Percentiles rank a stretch among this genome's conserved stretches.
These are phyloP conservation scores for Apiosordaria backusii DNA, from an alignment of 495 filamentous ascomycete genomes.

Conservation along the genomic window DNA sequence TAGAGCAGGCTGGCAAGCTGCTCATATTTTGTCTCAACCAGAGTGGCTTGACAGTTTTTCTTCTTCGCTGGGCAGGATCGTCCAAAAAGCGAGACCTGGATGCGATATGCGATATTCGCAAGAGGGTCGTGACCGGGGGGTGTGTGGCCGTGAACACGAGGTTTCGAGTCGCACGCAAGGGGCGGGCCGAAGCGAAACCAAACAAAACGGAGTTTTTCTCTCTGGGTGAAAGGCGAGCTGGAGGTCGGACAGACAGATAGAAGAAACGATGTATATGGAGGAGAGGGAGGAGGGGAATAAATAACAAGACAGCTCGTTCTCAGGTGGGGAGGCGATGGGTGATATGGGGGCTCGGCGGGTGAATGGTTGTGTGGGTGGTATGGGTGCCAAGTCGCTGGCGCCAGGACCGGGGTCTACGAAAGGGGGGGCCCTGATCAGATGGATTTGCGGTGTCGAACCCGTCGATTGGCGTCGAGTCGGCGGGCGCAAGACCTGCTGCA, in stretches of 20 bases:
- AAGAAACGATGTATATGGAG: not conserved
- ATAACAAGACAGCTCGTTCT: not conserved
- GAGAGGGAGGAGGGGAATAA: not conserved
- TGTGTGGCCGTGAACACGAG: constrained; percentile 26
- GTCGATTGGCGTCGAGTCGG: constrained; percentile 9
- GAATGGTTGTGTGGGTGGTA: constrained; percentile 2
- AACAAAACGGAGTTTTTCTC: not conserved
- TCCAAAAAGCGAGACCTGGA: not conserved
- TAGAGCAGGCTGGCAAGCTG: constrained; percentile 31
- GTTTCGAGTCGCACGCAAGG: constrained; percentile 25
- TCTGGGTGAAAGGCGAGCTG: not conserved
- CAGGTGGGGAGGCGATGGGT: constrained; percentile 3
- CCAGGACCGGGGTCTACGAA: constrained; percentile 5
- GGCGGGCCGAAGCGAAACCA: constrained; percentile 1
- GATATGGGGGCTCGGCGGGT: not conserved
- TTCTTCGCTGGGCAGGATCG: constrained; percentile 4
- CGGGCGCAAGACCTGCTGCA: constrained; percentile 5
- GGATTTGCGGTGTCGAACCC: constrained; percentile 17
- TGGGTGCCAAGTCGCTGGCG: constrained; percentile 15
- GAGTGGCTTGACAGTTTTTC: not conserved
- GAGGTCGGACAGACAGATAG: not conserved
- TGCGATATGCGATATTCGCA: constrained; percentile 11
- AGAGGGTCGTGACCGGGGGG: not conserved
- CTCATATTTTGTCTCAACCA: constrained; percentile 29
- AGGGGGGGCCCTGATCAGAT: constrained; percentile 10